Evolutionary conservation across 148 eudicot genomes (phyloP), one percentile per base, ranked within the genome.

Genomic region (Polygonum maritimum): DNA sequence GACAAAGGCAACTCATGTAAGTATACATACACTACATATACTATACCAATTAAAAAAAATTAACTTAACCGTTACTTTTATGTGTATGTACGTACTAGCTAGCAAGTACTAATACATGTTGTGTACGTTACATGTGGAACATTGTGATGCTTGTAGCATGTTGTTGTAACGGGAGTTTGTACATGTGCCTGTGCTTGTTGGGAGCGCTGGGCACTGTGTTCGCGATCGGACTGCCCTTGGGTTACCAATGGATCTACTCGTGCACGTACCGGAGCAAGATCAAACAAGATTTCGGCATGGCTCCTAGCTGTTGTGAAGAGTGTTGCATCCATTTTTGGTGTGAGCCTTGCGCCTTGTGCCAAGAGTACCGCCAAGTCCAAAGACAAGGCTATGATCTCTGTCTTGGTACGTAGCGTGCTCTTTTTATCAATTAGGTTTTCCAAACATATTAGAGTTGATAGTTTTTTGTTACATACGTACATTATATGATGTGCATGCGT

Each of bases 291-390:
- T 85, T 82, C 45, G 83, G 76, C 21, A 83, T 87, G 73, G 62
- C 77, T 7, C 84, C 78, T 14, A 52, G 36, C n/a, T 8, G 19
- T 12, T 80, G 62, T 21, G 75, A 41, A 4, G 88, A 87, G 74
- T 83, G 82, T 44, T 77, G 87, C 52, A 71, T 74, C 5, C 87
- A 83, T 73, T 79, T 51, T 5, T 83, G 78, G 76, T 85, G 88
- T 26, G 84, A 49, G 57, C 0, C 80, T 39, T 85, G 87, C 38
- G 83, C 85, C 45, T 78, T 82, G 48, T 80, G 85, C 71, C 87
- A 85, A 26, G 85, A 85, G 75, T 80, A 82, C 40, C 87, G 87
- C 26, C 85, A 82, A 77, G 83, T 85, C 13, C 76, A 82, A 78
- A 77, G 67, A 62, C 85, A 81, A 62, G 87, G 87, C 4, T 19